These are phyloP conservation scores for Alopecurus myosuroides DNA, from an alignment of 176 grass and related monocot species.

Conservation along the genomic window DNA sequence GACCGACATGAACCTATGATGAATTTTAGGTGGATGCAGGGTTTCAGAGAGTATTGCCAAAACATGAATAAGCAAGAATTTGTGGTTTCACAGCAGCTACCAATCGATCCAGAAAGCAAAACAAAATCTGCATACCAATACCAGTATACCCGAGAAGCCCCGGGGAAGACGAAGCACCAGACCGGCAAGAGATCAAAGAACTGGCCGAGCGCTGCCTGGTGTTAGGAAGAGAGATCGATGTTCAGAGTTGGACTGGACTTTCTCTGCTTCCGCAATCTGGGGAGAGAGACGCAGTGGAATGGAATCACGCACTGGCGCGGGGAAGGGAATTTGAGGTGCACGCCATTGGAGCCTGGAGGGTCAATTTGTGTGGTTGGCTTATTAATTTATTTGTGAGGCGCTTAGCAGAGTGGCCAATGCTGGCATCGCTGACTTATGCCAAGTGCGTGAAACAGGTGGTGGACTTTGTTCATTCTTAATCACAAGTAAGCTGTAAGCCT, in stretches of 20 bases:
- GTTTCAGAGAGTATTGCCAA: background rate
- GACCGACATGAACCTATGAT: background rate
- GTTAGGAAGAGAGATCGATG: background rate
- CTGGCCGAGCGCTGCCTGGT: background rate
- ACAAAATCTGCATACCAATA: slow-evolving; percentile 16
- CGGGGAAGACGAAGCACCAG: background rate
- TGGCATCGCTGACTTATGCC: background rate
- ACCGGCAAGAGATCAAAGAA: background rate
- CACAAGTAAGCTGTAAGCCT: too few relatives aligned
- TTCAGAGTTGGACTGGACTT: background rate
- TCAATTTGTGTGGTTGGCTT: background rate
- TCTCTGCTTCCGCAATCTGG: background rate
- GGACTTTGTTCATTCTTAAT: background rate
- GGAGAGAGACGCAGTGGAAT: background rate
- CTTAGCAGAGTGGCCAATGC: background rate
- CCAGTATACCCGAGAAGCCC: background rate
- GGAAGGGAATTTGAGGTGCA: background rate
- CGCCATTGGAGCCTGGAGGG: background rate
- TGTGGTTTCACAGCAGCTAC: background rate
- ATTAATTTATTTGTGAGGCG: background rate
- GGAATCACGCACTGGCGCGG: background rate
- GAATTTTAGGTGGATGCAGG: background rate
- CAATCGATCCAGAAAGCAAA: background rate
- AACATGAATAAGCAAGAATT: background rate
- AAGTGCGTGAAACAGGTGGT: background rate